Evolutionary conservation across 257 asterid genomes (phyloP).

Genomic region (Galeopsis tetrahit): DNA sequence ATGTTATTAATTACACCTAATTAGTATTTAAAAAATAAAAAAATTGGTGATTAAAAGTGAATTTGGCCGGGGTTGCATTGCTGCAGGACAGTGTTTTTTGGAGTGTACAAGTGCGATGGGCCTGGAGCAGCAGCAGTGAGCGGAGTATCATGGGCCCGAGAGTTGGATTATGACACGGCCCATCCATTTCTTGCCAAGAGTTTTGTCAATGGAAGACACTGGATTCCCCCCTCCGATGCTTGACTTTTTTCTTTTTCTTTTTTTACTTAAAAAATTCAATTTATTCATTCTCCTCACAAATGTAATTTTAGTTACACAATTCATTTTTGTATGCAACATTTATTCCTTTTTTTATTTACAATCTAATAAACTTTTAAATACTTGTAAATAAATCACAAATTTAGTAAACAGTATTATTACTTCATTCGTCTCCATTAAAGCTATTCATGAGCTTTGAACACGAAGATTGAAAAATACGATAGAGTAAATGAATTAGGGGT

Average conservation of each 20-base stretch:
- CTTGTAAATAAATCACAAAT: too few species aligned
- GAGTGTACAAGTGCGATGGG: slow-evolving; percentile 51
- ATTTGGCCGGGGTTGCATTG: neutral
- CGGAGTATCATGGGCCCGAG: slow-evolving; percentile 61
- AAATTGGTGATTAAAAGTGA: neutral
- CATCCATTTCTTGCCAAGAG: slow-evolving; percentile 68
- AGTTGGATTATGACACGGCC: slow-evolving; percentile 51
- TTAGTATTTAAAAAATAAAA: too few species aligned
- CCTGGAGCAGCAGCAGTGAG: slow-evolving; percentile 63
- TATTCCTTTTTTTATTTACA: too few species aligned
- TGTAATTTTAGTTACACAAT: neutral
- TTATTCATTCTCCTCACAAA: neutral
- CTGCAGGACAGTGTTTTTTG: slow-evolving; percentile 56
- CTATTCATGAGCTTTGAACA: too few species aligned
- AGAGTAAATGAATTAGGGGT: too few species aligned
- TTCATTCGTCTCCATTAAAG: too few species aligned
- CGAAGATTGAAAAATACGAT: too few species aligned
- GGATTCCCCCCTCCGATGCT: slow-evolving; percentile 78
- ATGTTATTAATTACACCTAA: too few species aligned
- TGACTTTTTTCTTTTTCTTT: slow-evolving; percentile 5
- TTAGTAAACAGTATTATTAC: too few species aligned
- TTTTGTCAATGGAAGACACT: slow-evolving; percentile 88
- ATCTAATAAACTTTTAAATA: too few species aligned
- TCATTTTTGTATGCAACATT: too few species aligned
- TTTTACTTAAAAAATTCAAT: neutral